Base-by-base conservation (phyloP, 2,329 filamentous ascomycete species). In the Phyllosticta capitalensis region DNA sequence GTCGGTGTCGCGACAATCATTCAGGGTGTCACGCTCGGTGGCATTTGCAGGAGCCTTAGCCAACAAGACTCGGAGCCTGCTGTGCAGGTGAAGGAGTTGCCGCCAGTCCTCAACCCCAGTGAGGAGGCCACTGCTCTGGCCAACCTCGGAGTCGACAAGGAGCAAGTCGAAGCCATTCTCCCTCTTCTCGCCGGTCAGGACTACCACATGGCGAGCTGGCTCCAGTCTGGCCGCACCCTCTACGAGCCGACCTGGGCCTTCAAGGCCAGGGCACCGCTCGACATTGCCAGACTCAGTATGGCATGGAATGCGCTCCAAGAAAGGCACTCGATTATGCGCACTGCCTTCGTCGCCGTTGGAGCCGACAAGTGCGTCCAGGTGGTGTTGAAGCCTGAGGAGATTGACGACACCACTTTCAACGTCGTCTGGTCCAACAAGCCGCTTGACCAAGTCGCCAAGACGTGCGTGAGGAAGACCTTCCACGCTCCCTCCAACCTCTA, bases 261-360 rank as follows among this genome's bases (percentile, higher is more conserved):
- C 54, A 60, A 30, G 24, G 54, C 55, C 4, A 56, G 22, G 12
- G 50, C 26, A 24, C 30, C 45, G 4, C 51, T 74, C 3, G 65
- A 73, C 52, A 54, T 55, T 10, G 62, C 62, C 1, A 63, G 60
- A n/a, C 64, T 74, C 2, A 54, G 64, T 45, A 38, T 63, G 17
- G 67, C 72, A 9, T 74, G 72, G 71, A 56, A 58, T 6, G 57
- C 59, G 12, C 65, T 74, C 12, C 65, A 68, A 21, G 63, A 70
- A 58, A 63, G 67, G 38, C 68, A 73, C 54, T 62, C 69, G 0
- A 67, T 73, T 12, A 61, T 74, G 52, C 66, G 72, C 9, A 74
- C 72, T 0, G 64, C 70, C 0, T 73, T 74, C 62, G 67, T 65
- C 21, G 66, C 69, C 4, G 59, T 64, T 6, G 67, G 65, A 2